These are phyloP conservation scores for Cercospora beticola DNA, from an alignment of 2,329 filamentous ascomycete genomes.

Conservation along the genomic window DNA sequence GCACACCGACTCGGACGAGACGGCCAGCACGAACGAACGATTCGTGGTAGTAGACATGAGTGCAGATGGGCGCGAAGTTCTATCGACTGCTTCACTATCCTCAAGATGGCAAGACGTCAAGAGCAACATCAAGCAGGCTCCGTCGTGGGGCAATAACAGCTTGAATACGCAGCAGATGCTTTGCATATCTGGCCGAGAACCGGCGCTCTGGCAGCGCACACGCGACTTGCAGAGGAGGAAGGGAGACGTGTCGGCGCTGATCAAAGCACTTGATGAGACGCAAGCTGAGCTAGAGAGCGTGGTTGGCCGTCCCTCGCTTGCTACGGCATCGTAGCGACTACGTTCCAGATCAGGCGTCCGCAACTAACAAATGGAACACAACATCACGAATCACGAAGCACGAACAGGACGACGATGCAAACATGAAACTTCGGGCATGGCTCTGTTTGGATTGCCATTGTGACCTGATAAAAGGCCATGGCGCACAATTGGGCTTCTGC, in stretches of 20 bases:
- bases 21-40: conserved; percentile 47
- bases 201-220: conserved; percentile 28
- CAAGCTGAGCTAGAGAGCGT: conserved; percentile 40
- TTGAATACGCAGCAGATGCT: conserved; percentile 57
- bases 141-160: conserved; percentile 59
- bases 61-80: conserved; percentile 53
- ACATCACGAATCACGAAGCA: background rate
- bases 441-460: background rate
- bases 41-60: conserved; percentile 58
- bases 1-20: conserved; percentile 28
- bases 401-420: background rate
- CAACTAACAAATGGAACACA: background rate
- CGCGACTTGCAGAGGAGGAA: conserved; percentile 36
- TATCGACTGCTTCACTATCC: conserved; percentile 69
- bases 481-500: background rate
- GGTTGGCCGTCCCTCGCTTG: conserved; percentile 20
- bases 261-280: conserved; percentile 40
- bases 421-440: background rate
- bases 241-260: conserved; percentile 41
- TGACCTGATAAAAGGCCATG: background rate
- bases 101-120: conserved; percentile 68
- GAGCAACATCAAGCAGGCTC: conserved; percentile 57
- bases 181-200: conserved; percentile 56
- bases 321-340: background rate
- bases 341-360: background rate